Evolutionary conservation across 1,139 yeast species (phyloP), one percentile per base, ranked within the genome.

Genomic region (Debaryomyces subglobosus): DNA sequence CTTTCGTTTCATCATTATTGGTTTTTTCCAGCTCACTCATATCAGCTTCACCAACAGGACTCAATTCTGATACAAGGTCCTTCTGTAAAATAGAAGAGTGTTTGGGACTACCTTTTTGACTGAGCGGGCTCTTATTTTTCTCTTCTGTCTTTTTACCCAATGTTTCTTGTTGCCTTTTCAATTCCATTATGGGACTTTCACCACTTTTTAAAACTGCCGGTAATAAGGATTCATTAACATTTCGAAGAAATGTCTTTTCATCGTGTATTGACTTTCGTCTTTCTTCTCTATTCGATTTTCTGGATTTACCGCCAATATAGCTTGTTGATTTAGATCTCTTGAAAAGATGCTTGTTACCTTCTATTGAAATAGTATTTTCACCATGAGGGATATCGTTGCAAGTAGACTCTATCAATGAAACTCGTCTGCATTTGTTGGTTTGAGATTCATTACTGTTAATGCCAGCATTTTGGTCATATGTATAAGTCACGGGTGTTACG

Each of bases 141-240:
- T 39, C 48, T 27, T 38, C 45, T 23, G 35, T 21, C 12, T 27
- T 13, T 13, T 44, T 30, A 25, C 44, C 44, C 18, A 35, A 30
- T 21, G 36, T 10, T 21, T 45, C 46, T 20, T 52, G 56, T 47
- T 60, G 56, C 34, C 73, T 50, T 50, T 63, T 66, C 6, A 62
- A 50, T 34, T 61, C 62, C 58, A 68, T 53, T 6, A 70, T 70
- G 0, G 68, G 71, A 43, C 73, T 68, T 49, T 67, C 71, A 1
- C 74, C 69, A 23, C 58, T 61, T 51, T 63, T 68, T 30, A 73
- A 56, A 1, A 72, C 75, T 1, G 77, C 60, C 7, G 78, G 78
- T 29, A 72, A 56, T 35, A 73, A 59, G 8, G 60, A 58, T 50
- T 71, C 71, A 51, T 65, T 65, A 12, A 72, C 65, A 25, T 64